Conservation (phyloP, 257 asterid genomes). For the Echium plantagineum region DNA sequence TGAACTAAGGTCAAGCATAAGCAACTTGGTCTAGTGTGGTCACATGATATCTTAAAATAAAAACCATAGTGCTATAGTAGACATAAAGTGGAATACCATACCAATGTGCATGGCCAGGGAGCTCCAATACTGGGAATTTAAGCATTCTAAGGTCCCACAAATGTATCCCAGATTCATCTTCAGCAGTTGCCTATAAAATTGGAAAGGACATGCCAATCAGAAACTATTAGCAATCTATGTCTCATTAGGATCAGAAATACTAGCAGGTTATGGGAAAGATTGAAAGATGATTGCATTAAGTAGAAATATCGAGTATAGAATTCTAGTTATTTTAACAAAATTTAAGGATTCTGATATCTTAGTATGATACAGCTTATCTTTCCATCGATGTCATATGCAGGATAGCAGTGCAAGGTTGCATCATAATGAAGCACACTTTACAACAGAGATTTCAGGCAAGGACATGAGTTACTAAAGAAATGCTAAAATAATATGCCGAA, state of each 20-base stretch:
- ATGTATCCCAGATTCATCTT: slow-evolving; percentile 89
- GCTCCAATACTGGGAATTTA: slow-evolving; percentile 64
- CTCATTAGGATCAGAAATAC: neutral
- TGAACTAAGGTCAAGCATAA: neutral
- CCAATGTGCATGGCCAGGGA: slow-evolving; percentile 99
- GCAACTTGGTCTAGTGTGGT: slow-evolving; percentile 2
- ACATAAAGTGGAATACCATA: slow-evolving; percentile 19
- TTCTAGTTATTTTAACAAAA: neutral
- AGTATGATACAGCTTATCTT: neutral
- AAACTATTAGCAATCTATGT: neutral
- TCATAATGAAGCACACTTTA: too few species aligned
- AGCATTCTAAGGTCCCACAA: slow-evolving; percentile 86
- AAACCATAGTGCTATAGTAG: neutral
- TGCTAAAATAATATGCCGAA: too few species aligned
- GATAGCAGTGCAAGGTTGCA: too few species aligned
- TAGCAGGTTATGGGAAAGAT: neutral
- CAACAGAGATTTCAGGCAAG: too few species aligned
- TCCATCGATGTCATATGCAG: neutral
- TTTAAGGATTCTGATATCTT: slow-evolving; percentile 1
- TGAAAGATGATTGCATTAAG: neutral
- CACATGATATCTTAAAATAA: slow-evolving; percentile 3
- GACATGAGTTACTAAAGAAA: too few species aligned
- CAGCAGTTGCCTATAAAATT: slow-evolving; percentile 74
- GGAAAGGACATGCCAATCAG: neutral
- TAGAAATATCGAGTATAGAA: neutral